Base-by-base conservation (phyloP, 495 filamentous ascomycete species). In the Aspergillus panamensis region DNA sequence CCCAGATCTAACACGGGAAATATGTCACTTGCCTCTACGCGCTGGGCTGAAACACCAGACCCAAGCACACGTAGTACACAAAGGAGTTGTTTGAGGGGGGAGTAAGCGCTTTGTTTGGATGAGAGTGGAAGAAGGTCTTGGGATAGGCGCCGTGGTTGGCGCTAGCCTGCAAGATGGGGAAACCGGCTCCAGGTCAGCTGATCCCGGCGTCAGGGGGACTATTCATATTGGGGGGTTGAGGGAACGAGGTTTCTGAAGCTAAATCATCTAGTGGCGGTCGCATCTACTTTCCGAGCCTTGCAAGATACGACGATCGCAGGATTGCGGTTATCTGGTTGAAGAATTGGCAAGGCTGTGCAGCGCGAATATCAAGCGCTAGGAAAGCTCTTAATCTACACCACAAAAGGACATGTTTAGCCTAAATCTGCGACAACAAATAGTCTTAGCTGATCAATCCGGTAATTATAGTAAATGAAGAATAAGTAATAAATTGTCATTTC, bases 111-210 rank as follows among this genome's bases (percentile, higher is more conserved):
- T 48, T 62, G 63, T 59, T 62, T 69, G 59, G 61, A 58, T 53
- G 61, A 39, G 48, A 51, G 48, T 43, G 47, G 43, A 20, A 51
- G 48, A 31, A 53, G 55, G 57, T 61, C 58, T 62, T 58, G 55
- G 51, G 57, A 56, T 75, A 76, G 69, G 75, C 75, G 75, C 75
- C 68, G 62, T 50, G 48, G 60, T 66, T 61, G 66, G 62, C 57
- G 67, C 63, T 62, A 60, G 63, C 57, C 62, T 70, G 68, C 58
- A 55, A 17, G 40, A 30, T 37, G 60, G n/a, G n/a, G n/a, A n/a
- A 29, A 33, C 10, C 53, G 58, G 42, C 48, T 61, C 59, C 48
- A 50, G 51, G 55, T 65, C 64, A 67, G 58, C 62, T 63, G 62
- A 63, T 50, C 53, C 32, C 9, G 8, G 35, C 42, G 35, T 56